A percentile compares a stretch with the other conserved stretches of the same genome.
Conservation (phyloP, 225 moss, liverwort and hornwort genomes). For the Physcomitrellopsis africana region DNA sequence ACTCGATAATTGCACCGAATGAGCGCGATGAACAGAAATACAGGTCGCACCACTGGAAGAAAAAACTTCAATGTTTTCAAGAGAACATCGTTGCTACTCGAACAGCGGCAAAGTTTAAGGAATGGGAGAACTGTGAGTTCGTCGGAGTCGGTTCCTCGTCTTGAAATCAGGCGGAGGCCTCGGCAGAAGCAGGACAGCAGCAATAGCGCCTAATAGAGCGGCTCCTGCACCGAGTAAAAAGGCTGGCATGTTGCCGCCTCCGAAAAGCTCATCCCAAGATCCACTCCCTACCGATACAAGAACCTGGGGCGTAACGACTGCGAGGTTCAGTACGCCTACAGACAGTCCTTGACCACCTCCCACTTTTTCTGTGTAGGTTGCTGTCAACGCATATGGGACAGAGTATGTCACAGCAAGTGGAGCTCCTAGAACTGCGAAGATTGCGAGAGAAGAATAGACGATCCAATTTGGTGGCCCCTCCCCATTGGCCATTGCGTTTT, state of each 20-base stretch:
- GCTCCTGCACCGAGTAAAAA: conserved; percentile 59
- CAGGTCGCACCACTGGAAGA: conserved; percentile 6
- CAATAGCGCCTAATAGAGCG: conserved; percentile 54
- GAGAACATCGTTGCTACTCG: conserved; percentile 5
- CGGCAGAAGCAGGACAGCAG: conserved; percentile 63
- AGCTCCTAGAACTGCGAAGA: conserved; percentile 64
- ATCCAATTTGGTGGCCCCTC: conserved; percentile 44
- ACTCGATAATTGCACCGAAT: conserved; percentile 7
- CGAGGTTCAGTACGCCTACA: conserved; percentile 74
- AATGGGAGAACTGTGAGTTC: conserved; percentile 74
- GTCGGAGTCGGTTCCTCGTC: conserved; percentile 41
- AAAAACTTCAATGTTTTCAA: conserved; percentile 5
- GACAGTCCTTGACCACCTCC: conserved; percentile 81
- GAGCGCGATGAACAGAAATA: conserved; percentile 14
- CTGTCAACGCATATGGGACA: conserved; percentile 71
- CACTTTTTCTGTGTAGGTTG: conserved; percentile 65
- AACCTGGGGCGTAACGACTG: conserved; percentile 73
- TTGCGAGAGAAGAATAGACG: conserved; percentile 40
- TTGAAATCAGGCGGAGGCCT: conserved; percentile 65
- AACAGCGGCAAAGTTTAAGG: conserved; percentile 37
- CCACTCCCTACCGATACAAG: conserved; percentile 65
- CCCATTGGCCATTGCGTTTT: background rate
- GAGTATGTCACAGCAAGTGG: conserved; percentile 81
- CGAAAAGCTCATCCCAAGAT: conserved; percentile 74
- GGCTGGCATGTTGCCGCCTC: conserved; percentile 77